A percentile compares a stretch with the other conserved stretches of the same genome.
Conservation (phyloP, 352 stramenopile species). For the Halophytophthora polymorphica region DNA sequence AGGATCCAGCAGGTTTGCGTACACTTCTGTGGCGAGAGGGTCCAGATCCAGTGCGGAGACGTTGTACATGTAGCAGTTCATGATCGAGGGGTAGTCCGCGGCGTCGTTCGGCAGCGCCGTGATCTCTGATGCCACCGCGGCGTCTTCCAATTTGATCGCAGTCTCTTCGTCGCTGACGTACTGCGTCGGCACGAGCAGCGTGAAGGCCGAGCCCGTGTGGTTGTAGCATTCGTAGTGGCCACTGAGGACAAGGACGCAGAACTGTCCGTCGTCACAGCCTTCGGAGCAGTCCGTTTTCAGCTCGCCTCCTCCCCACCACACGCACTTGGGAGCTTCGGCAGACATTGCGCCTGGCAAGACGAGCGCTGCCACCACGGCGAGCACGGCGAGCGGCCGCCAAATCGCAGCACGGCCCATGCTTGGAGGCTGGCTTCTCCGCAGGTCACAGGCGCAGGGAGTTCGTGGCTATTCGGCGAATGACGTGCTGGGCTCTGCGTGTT, state of each 20-base stretch:
- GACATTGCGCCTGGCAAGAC: too few relatives aligned
- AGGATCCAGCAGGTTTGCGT: neutral
- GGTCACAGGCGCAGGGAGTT: too few relatives aligned
- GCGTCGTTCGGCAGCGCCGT: constrained; percentile 13
- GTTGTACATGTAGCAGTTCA: constrained; percentile 23
- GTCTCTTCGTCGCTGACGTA: constrained; percentile 20
- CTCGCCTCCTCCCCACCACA: too few relatives aligned
- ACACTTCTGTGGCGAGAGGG: constrained; percentile 17
- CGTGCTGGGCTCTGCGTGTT: too few relatives aligned
- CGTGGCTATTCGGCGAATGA: too few relatives aligned
- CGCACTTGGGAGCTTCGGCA: too few relatives aligned
- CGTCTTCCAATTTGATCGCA: constrained; percentile 9
- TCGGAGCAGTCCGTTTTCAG: too few relatives aligned
- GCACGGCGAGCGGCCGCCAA: too few relatives aligned
- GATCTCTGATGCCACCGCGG: constrained; percentile 9
- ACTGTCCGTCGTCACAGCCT: constrained; percentile 4
- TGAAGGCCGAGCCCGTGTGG: constrained; percentile 21
- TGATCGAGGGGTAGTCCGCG: constrained; percentile 10
- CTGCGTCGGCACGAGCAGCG: constrained; percentile 15
- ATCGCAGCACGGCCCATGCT: too few relatives aligned
- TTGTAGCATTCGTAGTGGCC: constrained; percentile 19
- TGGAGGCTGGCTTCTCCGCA: too few relatives aligned
- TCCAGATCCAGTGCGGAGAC: constrained; percentile 16
- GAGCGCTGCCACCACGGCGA: too few relatives aligned
- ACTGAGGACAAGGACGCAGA: constrained; percentile 15